Percentiles rank a stretch among this genome's conserved stretches.
Evolutionary conservation across 441 rosid genomes (phyloP).

Genomic region (Corymbia citriodora): DNA sequence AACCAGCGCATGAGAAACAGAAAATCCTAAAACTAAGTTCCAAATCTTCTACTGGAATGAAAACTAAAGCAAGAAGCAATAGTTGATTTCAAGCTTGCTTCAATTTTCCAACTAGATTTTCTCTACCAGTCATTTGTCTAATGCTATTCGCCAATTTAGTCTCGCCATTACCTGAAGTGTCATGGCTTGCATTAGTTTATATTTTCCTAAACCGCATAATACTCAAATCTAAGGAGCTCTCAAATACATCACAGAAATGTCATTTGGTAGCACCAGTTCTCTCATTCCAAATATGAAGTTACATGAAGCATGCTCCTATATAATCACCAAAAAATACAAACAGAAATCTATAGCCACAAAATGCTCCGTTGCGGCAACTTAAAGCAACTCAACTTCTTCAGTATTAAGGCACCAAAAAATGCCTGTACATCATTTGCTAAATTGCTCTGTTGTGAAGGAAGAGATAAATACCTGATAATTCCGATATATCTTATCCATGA

Average conservation of each 20-base stretch:
- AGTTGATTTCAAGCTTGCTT: not conserved
- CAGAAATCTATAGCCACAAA: not conserved
- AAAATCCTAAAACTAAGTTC: not conserved
- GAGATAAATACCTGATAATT: slow-evolving; percentile 49
- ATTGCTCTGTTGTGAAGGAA: not conserved
- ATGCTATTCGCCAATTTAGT: not conserved
- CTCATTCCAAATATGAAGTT: not conserved
- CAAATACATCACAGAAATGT: not conserved
- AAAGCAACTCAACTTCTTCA: not conserved
- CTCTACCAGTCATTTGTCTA: not conserved
- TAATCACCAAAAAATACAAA: not conserved
- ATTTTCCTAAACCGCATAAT: not conserved
- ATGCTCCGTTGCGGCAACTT: not conserved
- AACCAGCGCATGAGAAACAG: not conserved
- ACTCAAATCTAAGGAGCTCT: not conserved
- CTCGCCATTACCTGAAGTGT: not conserved
- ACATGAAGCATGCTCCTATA: not conserved
- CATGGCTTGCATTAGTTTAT: not conserved
- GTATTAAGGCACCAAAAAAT: not conserved
- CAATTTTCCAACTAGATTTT: not conserved
- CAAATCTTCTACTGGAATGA: not conserved
- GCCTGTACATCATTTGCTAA: not conserved
- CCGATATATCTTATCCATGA: slow-evolving; percentile 46
- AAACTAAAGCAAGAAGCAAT: not conserved
- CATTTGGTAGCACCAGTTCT: not conserved